Base-by-base conservation (phyloP, 352 stramenopile genomes). In the Globisporangium middletonii region DNA sequence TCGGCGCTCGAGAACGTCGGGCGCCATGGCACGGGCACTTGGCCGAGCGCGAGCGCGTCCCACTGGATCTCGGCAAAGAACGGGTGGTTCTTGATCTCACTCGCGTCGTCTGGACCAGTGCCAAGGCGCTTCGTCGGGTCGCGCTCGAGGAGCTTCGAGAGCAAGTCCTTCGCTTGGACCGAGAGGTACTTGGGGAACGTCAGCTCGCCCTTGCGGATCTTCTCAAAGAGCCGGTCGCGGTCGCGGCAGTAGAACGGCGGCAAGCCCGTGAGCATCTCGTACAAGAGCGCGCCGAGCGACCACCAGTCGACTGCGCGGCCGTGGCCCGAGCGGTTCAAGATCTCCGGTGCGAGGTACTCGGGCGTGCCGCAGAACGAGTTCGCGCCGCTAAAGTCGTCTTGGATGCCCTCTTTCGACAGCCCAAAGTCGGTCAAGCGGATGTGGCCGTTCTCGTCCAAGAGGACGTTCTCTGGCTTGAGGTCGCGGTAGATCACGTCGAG, bases 281-380 rank as follows among this genome's bases (percentile, higher is more conserved):
- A 94, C 3, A 92, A 68, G 19, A 98, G 65, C 13, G 91, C 90
- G 18, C 92, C 92, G 4, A 98, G 83, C 18, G 83, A 97, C 96
- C 96, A 99, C 95, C 95, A 99, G 72, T 99, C 97, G 18, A 99
- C 97, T 1, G 96, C 96, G 47, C 93, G 86, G 28, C 97, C 97
- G 68, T 99, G 96, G 45, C 97, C 97, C 27, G 83, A 88, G 37
- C 96, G 82, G 73, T 98, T 97, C 13, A 99, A 75, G 72, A 99
- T 98, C 87, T 99, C 97, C 8, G 97, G 97, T n/a, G 97, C 95
- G n/a, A 99, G 79, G 73, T 99, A 99, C 76, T 99, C 96, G 18
- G 96, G 96, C 45, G 96, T 99, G 49, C 97, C 96, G 62, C 93
- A 98, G 69, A 99, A 99, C 50, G 91, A 98, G 62, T 99, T 97